phyloP scores from a whole-genome alignment of 1,284 basidiomycete species.

The Trametes versicolor region DNA sequence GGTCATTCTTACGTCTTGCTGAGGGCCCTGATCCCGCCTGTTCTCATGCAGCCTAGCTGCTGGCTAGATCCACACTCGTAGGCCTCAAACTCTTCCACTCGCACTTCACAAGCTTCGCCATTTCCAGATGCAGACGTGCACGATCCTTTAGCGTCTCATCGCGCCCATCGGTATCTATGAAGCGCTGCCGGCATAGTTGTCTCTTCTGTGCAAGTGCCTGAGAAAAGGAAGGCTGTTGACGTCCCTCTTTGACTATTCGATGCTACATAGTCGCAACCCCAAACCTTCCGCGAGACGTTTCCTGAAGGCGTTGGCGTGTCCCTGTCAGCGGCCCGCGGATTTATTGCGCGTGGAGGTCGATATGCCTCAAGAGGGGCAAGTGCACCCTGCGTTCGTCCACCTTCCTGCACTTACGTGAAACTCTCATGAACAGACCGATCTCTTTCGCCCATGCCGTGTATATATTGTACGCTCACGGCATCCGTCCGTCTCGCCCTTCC shows the following conservation, averaged over 20 bases:
- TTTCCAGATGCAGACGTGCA: neutral
- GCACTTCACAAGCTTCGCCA: neutral
- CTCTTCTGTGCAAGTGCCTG: slow-evolving; percentile 6
- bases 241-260: neutral
- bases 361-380: slow-evolving; percentile 10
- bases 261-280: slow-evolving; percentile 6
- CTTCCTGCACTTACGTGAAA: slow-evolving; percentile 15
- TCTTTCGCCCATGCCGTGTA: slow-evolving; percentile 11
- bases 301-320: neutral
- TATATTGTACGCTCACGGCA: slow-evolving; percentile 13
- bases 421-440: neutral
- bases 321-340: slow-evolving; percentile 19
- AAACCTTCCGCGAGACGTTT: slow-evolving; percentile 10
- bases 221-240: neutral
- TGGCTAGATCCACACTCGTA: neutral
- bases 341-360: slow-evolving; percentile 6
- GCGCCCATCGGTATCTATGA: slow-evolving; percentile 3
- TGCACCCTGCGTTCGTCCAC: slow-evolving; percentile 3
- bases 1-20: too few species aligned
- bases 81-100: too few species aligned
- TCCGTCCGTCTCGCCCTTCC: slow-evolving; percentile 7
- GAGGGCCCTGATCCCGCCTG: too few species aligned
- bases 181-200: slow-evolving; percentile 6
- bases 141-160: slow-evolving; percentile 2
- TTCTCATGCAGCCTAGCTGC: neutral